phyloP scores from a whole-genome alignment of 768 basidiomycete genomes.

The Tephrocybe sp. region DNA sequence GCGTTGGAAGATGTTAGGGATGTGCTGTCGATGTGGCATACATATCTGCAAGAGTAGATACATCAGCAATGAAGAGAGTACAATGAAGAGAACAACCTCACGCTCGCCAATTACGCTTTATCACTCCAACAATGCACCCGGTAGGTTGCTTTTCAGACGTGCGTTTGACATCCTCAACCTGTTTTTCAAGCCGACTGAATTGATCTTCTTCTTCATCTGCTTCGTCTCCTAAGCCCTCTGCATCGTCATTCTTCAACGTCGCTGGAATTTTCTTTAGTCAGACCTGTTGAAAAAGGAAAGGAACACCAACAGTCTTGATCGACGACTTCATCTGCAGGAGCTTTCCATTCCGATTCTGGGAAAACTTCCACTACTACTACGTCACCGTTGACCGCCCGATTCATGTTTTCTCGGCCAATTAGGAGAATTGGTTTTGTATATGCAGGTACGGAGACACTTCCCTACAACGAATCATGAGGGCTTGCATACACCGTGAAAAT shows the following conservation, averaged over 20 bases:
- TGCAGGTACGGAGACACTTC: constrained; percentile 73
- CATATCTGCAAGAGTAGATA: constrained; percentile 53
- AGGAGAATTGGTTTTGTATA: constrained; percentile 81
- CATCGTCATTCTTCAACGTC: constrained; percentile 84
- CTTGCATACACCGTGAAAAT: neutral
- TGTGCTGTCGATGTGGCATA: constrained; percentile 91
- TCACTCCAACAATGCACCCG: constrained; percentile 85
- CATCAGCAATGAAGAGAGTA: constrained; percentile 4
- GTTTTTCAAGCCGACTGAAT: constrained; percentile 40
- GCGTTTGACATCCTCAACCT: constrained; percentile 35
- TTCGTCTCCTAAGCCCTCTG: constrained; percentile 70
- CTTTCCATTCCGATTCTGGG: constrained; percentile 87
- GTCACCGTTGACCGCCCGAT: constrained; percentile 92
- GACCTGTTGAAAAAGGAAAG: constrained; percentile 1
- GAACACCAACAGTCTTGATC: constrained; percentile 79
- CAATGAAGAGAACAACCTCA: constrained; percentile 37
- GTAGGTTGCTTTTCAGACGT: constrained; percentile 81
- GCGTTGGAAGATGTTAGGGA: constrained; percentile 78
- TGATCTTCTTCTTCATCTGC: constrained; percentile 44
- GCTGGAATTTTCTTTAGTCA: constrained; percentile 38
- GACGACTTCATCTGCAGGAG: constrained; percentile 88
- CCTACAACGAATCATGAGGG: constrained; percentile 42
- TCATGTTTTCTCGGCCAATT: constrained; percentile 91
- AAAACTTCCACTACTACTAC: constrained; percentile 90
- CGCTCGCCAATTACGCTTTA: constrained; percentile 96